Percentiles rank a stretch among this genome's conserved stretches.
phyloP scores from a whole-genome alignment of 768 basidiomycete species.

The Mycena chlorophos region DNA sequence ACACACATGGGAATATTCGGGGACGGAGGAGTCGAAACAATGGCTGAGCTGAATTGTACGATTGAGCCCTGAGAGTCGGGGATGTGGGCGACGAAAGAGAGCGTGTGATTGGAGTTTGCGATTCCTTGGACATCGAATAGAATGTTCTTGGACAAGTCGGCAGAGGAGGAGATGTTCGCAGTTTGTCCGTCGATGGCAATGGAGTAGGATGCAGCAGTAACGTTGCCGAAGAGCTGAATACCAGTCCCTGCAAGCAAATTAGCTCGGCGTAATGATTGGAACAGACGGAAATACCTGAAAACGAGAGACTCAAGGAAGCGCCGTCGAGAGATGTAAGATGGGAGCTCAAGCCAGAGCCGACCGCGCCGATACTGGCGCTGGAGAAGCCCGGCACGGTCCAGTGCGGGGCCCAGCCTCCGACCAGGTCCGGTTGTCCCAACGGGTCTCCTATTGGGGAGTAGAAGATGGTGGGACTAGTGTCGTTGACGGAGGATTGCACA shows the following conservation, averaged over 20 bases:
- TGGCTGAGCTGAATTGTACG: slow-evolving; percentile 59
- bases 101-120: slow-evolving; percentile 48
- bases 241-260: slow-evolving; percentile 52
- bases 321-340: slow-evolving; percentile 65
- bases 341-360: slow-evolving; percentile 55
- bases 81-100: slow-evolving; percentile 54
- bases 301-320: slow-evolving; percentile 55
- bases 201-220: slow-evolving; percentile 43
- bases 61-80: slow-evolving; percentile 33
- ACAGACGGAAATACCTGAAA: slow-evolving; percentile 53
- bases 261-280: background rate
- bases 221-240: slow-evolving; percentile 58
- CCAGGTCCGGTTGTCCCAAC: slow-evolving; percentile 46
- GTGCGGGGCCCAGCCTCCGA: slow-evolving; percentile 69
- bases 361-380: slow-evolving; percentile 34
- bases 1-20: slow-evolving; percentile 26
- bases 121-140: slow-evolving; percentile 54
- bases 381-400: slow-evolving; percentile 54
- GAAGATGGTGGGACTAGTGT: slow-evolving; percentile 62
- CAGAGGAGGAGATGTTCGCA: slow-evolving; percentile 10
- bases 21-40: slow-evolving; percentile 44
- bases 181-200: slow-evolving; percentile 53
- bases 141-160: slow-evolving; percentile 35
- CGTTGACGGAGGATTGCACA: slow-evolving; percentile 52
- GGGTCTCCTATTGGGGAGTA: slow-evolving; percentile 66